A percentile compares a stretch with the other conserved stretches of the same genome.
phyloP scores from a whole-genome alignment of 164 flowering plant species.

The Magnolia officinalis region DNA sequence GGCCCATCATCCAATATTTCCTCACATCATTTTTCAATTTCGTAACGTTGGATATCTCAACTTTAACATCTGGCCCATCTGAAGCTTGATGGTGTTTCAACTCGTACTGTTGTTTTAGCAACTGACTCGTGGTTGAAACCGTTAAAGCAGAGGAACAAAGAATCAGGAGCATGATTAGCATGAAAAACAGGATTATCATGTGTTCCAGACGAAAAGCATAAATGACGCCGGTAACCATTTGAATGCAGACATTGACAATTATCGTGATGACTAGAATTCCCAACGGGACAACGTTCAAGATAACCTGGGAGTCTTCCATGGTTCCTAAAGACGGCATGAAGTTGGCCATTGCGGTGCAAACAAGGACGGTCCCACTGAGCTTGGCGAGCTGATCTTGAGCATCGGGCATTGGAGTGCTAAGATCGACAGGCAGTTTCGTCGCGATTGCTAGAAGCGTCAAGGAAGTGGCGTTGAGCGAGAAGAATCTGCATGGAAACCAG shows the following conservation, averaged over 20 bases:
- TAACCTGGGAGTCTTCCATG: conserved; percentile 3
- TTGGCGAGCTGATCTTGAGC: conserved; percentile 10
- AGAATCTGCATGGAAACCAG: conserved; percentile 61
- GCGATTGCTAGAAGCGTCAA: conserved; percentile 48
- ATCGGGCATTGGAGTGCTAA: conserved; percentile 57
- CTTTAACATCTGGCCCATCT: conserved; percentile 3
- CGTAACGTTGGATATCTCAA: background rate
- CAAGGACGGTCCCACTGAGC: conserved; percentile 12
- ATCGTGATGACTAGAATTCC: conserved; percentile 7
- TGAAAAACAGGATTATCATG: background rate
- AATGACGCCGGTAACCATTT: conserved; percentile 11
- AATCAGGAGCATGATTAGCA: conserved; percentile 9
- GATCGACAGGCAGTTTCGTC: conserved; percentile 52
- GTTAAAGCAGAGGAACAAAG: conserved; percentile 7
- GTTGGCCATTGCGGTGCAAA: conserved; percentile 7
- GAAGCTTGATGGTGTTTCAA: too few relatives aligned
- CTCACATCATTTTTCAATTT: conserved; percentile 35
- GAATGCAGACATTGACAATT: conserved; percentile 1
- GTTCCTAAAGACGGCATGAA: conserved; percentile 10
- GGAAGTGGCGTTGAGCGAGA: conserved; percentile 54
- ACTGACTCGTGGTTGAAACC: background rate
- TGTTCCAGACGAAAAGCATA: conserved; percentile 12
- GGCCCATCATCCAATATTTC: background rate
- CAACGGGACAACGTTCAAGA: conserved; percentile 5
- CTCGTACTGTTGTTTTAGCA: background rate